phyloP scores from a whole-genome alignment of 495 filamentous ascomycete species.

The Trichoderma virens region DNA sequence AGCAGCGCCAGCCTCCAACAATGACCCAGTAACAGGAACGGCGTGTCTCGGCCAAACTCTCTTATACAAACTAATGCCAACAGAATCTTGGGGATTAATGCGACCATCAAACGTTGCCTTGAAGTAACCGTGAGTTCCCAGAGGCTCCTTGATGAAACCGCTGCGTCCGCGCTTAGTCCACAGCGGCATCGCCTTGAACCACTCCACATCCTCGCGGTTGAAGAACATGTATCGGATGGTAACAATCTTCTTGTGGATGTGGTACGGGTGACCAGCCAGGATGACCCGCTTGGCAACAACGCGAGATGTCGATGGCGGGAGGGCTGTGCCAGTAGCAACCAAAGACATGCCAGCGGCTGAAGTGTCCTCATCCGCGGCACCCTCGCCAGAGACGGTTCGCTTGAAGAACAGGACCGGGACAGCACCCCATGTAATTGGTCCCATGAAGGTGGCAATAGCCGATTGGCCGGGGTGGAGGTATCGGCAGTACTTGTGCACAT shows the following conservation, averaged over 20 bases:
- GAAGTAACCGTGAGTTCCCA: constrained; percentile 98
- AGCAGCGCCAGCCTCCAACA: constrained; percentile 25
- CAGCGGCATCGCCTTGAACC: constrained; percentile 92
- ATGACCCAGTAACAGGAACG: constrained; percentile 36
- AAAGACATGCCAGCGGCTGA: constrained; percentile 47
- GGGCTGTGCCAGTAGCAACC: constrained; percentile 76
- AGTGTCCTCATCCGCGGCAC: constrained; percentile 21
- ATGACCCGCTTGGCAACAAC: constrained; percentile 92
- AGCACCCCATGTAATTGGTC: constrained; percentile 84
- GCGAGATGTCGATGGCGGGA: constrained; percentile 68
- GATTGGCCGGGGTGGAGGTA: constrained; percentile 87
- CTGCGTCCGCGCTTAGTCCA: constrained; percentile 87
- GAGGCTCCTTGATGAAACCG: constrained; percentile 84
- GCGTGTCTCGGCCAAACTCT: constrained; percentile 76
- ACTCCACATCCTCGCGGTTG: constrained; percentile 85
- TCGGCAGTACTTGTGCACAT: constrained; percentile 94
- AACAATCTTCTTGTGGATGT: constrained; percentile 95
- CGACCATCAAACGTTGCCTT: constrained; percentile 95
- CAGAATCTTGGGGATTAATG: constrained; percentile 88
- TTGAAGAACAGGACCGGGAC: constrained; percentile 86
- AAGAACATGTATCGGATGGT: constrained; percentile 99
- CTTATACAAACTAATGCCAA: constrained; percentile 92
- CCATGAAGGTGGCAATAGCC: constrained; percentile 84
- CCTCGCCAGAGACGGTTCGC: constrained; percentile 28
- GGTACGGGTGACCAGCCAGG: constrained; percentile 91